Base-by-base conservation (phyloP, 768 basidiomycete species). In the Boletellus ananiceps region DNA sequence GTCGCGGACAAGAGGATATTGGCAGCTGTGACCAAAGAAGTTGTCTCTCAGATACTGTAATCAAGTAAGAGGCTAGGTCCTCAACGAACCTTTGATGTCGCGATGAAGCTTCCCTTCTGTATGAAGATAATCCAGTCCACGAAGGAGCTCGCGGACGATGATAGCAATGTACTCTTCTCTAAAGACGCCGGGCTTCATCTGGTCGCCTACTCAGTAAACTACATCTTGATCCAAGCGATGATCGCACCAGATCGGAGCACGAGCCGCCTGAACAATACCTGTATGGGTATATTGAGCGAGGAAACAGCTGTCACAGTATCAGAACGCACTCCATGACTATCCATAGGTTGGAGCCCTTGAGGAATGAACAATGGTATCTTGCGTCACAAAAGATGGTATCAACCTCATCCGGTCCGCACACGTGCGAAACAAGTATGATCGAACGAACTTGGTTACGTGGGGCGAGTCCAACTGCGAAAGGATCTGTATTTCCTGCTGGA, bases 181-280 rank as follows among this genome's bases (percentile, higher is more conserved):
- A 69, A 99, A 97, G 3, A 93, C 88, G 12, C 96, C 96, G 2
- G 95, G 91, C 74, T 98, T 98, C 91, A 99, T 94, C 93, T 97
- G 63, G 33, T 45, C 45, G 41, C 34, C 35, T 47, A 25, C 25
- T 62, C 32, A 58, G 57, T 41, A 41, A 55, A 43, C 19, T 8
- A 14, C 15, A 1, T 39, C 27, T 39, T 35, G 31, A 41, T 45
- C 44, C 38, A 42, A 52, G 49, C 25, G 39, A 21, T 38, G 55
- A 59, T 74, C 77, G 59, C 71, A 94, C 94, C 69, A 98, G 73
- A 75, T 97, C 95, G 32, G 93, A 94, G 71, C 95, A 98, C 49
- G 93, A 96, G 49, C 96, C 96, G 43, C 95, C 96, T 4, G 93
- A 93, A 62, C 96, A 98, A 67, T 97, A 99, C 68, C 90, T 93